Percentiles rank a stretch among this genome's conserved stretches.
These are phyloP conservation scores for Carex arenaria DNA, from an alignment of 202 grass and related monocot species.

Conservation along the genomic window DNA sequence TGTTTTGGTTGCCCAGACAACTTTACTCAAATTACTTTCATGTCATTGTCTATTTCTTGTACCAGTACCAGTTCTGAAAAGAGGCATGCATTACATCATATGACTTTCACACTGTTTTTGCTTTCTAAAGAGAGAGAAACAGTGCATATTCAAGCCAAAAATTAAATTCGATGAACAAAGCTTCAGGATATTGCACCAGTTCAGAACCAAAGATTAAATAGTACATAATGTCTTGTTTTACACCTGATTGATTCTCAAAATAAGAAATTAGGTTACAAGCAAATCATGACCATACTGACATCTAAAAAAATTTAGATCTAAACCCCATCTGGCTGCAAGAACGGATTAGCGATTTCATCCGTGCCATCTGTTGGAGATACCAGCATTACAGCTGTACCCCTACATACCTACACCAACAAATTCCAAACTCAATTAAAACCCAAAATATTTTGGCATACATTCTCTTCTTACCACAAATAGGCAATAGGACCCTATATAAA, in stretches of 20 bases:
- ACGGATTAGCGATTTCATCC: slow-evolving; percentile 86
- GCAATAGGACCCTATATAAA: not conserved
- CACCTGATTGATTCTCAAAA: not conserved
- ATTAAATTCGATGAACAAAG: not conserved
- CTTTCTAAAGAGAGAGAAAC: not conserved
- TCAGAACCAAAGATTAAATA: not conserved
- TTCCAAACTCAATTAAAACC: not conserved
- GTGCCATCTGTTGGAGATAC: slow-evolving; percentile 90
- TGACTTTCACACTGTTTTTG: not conserved
- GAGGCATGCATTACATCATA: not conserved
- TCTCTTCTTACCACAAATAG: not conserved
- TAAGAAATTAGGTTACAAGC: not conserved
- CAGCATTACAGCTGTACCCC: slow-evolving; percentile 84
- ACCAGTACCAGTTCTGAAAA: not conserved
- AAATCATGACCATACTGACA: not conserved
- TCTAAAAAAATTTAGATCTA: slow-evolving; percentile 18
- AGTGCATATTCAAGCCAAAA: not conserved
- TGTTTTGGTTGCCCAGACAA: not conserved
- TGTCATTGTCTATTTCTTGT: not conserved
- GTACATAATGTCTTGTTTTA: not conserved
- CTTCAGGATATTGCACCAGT: not conserved
- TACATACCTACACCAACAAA: slow-evolving; percentile 57
- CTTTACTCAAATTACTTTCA: not conserved
- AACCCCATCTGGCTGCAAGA: slow-evolving; percentile 61
- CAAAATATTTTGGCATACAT: not conserved